Evolutionary conservation across 2,329 filamentous ascomycete genomes (phyloP).

Genomic region (Hypoxylon sp.): DNA sequence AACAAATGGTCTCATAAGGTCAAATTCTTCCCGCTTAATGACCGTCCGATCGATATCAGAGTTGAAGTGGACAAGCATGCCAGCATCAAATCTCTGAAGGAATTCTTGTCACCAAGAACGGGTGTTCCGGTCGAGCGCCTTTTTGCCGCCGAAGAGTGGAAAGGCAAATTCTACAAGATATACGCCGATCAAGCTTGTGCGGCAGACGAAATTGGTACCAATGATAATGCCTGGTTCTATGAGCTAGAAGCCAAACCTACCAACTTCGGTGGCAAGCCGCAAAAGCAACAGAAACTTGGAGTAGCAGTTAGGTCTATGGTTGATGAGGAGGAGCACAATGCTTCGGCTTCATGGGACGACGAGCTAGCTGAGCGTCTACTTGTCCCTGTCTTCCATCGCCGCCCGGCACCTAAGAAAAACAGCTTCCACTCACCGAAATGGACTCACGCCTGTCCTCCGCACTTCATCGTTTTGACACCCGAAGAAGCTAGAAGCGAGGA

Average conservation of each 20-base stretch:
- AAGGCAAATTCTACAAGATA: conserved; percentile 86
- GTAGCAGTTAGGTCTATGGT: conserved; percentile 63
- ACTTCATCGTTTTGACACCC: conserved; percentile 82
- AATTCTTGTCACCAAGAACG: conserved; percentile 76
- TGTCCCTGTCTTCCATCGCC: conserved; percentile 79
- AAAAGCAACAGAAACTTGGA: conserved; percentile 60
- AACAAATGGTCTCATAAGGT: conserved; percentile 83
- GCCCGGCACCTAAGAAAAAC: conserved; percentile 54
- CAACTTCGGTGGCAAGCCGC: conserved; percentile 74
- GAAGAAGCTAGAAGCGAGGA: conserved; percentile 80
- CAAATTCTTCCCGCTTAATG: conserved; percentile 82
- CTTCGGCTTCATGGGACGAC: conserved; percentile 66
- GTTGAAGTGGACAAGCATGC: conserved; percentile 86
- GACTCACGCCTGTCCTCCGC: conserved; percentile 59
- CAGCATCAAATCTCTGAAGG: conserved; percentile 77
- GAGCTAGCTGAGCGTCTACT: conserved; percentile 75
- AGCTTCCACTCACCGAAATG: conserved; percentile 56
- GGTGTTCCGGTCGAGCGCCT: conserved; percentile 76
- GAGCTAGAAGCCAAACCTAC: conserved; percentile 86
- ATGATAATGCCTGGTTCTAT: conserved; percentile 77
- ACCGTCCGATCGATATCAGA: conserved; percentile 77
- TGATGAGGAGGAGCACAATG: conserved; percentile 58
- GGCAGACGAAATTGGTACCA: conserved; percentile 78
- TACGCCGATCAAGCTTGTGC: conserved; percentile 79
- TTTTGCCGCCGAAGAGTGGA: conserved; percentile 88